phyloP scores from a whole-genome alignment of 192 early-diverging fungal species.

The Paraglomus brasilianum region DNA sequence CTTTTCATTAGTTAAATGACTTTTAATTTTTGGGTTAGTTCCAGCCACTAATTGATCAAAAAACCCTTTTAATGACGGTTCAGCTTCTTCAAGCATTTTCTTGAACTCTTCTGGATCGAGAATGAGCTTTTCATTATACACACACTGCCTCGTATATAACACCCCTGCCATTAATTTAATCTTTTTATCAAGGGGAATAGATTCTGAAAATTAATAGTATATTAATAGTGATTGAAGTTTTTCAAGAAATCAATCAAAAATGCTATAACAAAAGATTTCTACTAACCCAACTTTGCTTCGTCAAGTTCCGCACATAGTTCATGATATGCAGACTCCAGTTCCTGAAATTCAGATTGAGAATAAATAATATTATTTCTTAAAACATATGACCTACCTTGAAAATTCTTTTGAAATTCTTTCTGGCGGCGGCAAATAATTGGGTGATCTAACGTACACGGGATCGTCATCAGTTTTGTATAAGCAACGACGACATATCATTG shows the following conservation, averaged over 20 bases:
- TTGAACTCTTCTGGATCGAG: conserved; percentile 5
- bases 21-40: conserved; percentile 16
- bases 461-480: conserved; percentile 21
- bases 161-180: conserved; percentile 13
- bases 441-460: neutral
- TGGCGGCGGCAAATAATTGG: neutral
- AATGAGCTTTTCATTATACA: conserved; percentile 17
- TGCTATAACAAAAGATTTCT: neutral
- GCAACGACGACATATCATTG: conserved; percentile 4
- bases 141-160: conserved; percentile 15
- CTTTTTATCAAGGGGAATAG: neutral
- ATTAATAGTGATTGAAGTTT: too few relatives aligned
- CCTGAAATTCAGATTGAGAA: conserved; percentile 4
- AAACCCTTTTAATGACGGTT: conserved; percentile 3
- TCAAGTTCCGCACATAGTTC: too few relatives aligned
- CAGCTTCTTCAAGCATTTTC: conserved; percentile 14
- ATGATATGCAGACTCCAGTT: conserved; percentile 16
- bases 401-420: conserved; percentile 16
- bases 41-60: neutral
- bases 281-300: conserved; percentile 3
- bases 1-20: conserved; percentile 13
- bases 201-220: conserved; percentile 6
- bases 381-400: conserved; percentile 25
- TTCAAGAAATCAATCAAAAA: neutral
- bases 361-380: conserved; percentile 14